These are phyloP conservation scores for Daldinia sp. DNA, from an alignment of 2,329 filamentous ascomycete species.

Conservation along the genomic window DNA sequence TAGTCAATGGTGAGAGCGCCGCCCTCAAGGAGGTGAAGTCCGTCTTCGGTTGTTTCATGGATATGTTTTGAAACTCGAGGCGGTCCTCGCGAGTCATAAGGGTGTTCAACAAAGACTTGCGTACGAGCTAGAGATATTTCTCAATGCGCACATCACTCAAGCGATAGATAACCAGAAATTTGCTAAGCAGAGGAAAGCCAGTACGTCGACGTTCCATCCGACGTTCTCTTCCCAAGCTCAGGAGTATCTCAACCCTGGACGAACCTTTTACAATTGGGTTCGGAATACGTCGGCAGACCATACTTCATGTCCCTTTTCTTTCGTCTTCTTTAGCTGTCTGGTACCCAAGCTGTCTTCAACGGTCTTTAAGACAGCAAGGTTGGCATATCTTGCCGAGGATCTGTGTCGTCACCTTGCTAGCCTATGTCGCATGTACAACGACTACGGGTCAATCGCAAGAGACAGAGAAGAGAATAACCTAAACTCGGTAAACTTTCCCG, in stretches of 20 bases:
- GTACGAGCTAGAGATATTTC: too few species aligned
- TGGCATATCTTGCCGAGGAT: neutral
- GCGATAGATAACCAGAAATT: too few species aligned
- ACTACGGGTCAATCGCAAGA: neutral
- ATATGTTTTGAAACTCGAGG: too few species aligned
- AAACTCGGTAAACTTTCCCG: neutral
- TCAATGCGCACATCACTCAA: too few species aligned
- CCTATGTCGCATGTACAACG: neutral
- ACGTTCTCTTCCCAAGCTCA: neutral
- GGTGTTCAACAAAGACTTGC: too few species aligned
- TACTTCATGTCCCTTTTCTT: constrained; percentile 27
- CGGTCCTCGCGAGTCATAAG: too few species aligned
- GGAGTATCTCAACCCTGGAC: too few species aligned
- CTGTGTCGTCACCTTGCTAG: neutral
- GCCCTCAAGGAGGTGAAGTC: too few species aligned
- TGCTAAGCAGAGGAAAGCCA: too few species aligned
- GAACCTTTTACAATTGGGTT: constrained; percentile 26
- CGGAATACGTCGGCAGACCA: constrained; percentile 29
- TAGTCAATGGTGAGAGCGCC: too few species aligned
- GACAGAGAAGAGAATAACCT: neutral
- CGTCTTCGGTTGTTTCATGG: too few species aligned
- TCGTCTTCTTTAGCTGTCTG: constrained; percentile 22
- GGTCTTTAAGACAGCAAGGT: neutral
- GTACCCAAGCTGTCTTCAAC: neutral
- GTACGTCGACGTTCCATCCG: too few species aligned